Percentiles rank a stretch among this genome's conserved stretches.
phyloP scores from a whole-genome alignment of 2,329 filamentous ascomycete species.

The Bipolaris cookei region DNA sequence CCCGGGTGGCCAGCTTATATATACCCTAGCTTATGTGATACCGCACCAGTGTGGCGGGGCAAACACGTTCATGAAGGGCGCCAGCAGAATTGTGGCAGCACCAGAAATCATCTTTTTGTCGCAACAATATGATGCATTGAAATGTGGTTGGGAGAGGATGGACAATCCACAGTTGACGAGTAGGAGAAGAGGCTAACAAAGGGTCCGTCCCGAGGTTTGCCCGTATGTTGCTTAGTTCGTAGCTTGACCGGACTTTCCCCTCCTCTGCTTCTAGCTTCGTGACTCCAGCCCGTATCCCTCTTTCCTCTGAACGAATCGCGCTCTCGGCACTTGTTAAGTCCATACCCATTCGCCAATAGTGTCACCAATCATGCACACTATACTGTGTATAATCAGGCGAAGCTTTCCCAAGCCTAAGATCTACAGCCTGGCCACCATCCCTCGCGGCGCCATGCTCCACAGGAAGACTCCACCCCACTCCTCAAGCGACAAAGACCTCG shows the following conservation, averaged over 20 bases:
- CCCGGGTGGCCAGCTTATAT: too few relatives aligned
- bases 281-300: background rate
- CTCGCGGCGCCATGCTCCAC: background rate
- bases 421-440: background rate
- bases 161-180: background rate
- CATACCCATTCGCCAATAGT: background rate
- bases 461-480: background rate
- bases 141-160: background rate
- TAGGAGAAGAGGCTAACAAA: background rate
- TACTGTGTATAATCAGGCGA: background rate
- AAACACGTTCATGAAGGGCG: too few relatives aligned
- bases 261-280: background rate
- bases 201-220: background rate
- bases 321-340: background rate
- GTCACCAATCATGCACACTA: background rate
- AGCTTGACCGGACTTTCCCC: slow-evolving; percentile 1
- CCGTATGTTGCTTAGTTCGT: slow-evolving; percentile 1
- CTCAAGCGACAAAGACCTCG: slow-evolving; percentile 1
- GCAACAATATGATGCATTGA: too few relatives aligned
- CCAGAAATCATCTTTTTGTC: too few relatives aligned
- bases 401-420: background rate
- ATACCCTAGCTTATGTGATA: too few relatives aligned
- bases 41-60: too few relatives aligned
- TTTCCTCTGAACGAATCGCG: background rate
- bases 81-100: too few relatives aligned